These are phyloP conservation scores for Cnidoscolus chayamansa DNA, from an alignment of 441 rosid genomes.

Conservation along the genomic window DNA sequence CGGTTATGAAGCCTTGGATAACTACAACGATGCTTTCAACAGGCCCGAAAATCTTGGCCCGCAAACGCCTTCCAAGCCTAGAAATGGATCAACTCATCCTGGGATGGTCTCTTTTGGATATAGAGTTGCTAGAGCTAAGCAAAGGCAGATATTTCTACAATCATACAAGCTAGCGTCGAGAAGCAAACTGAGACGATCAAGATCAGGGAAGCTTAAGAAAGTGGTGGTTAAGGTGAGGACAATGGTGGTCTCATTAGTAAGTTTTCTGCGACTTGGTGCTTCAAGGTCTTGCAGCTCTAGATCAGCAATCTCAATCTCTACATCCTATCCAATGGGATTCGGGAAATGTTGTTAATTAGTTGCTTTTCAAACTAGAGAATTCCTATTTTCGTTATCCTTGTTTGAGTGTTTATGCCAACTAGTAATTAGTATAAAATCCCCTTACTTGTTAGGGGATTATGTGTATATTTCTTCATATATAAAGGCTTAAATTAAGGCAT, in stretches of 20 bases:
- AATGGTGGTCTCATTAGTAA: constrained; percentile 27
- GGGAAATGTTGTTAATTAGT: constrained; percentile 21
- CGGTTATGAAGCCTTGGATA: constrained; percentile 32
- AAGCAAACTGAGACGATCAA: constrained; percentile 24
- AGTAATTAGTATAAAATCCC: too few relatives aligned
- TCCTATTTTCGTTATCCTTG: too few relatives aligned
- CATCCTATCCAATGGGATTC: constrained; percentile 24
- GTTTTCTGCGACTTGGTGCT: constrained; percentile 25
- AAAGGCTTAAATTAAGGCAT: too few relatives aligned
- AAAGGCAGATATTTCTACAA: constrained; percentile 43
- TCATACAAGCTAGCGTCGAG: constrained; percentile 39
- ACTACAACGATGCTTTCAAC: background rate
- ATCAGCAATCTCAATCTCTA: constrained; percentile 26
- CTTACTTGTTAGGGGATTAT: too few relatives aligned
- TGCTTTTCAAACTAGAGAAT: too few relatives aligned
- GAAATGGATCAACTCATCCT: constrained; percentile 14
- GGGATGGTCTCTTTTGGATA: constrained; percentile 20
- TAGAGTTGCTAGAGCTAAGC: constrained; percentile 37
- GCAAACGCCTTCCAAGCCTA: constrained; percentile 26
- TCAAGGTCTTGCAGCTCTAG: constrained; percentile 31
- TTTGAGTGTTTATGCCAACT: too few relatives aligned
- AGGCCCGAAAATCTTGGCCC: constrained; percentile 13
- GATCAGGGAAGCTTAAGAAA: constrained; percentile 36
- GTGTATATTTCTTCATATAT: too few relatives aligned
- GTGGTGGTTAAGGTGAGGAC: constrained; percentile 30